These are phyloP conservation scores for Paramecium sonneborni DNA, from an alignment of 73 alveolate species.

Conservation along the genomic window DNA sequence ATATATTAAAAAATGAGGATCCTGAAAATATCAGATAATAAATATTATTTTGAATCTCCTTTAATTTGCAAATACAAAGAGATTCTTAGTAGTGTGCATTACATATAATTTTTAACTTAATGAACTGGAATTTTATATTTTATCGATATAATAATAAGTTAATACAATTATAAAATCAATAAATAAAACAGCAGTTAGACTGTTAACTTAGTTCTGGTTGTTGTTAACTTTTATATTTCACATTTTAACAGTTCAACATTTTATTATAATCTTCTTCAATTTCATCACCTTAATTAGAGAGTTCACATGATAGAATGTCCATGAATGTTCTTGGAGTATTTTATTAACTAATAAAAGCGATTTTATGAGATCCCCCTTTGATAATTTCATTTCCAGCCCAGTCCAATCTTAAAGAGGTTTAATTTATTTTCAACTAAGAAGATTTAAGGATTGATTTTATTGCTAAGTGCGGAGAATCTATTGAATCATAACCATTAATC, in stretches of 20 bases:
- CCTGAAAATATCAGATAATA: too few species aligned
- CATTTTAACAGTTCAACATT: neutral
- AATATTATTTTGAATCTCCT: too few species aligned
- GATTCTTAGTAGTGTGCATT: too few species aligned
- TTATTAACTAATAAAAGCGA: neutral
- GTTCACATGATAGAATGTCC: neutral
- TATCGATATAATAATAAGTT: too few species aligned
- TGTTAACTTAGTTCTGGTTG: neutral
- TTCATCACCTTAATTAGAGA: neutral
- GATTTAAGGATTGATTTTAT: neutral
- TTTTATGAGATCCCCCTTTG: neutral
- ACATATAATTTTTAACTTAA: too few species aligned
- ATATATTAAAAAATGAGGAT: too few species aligned
- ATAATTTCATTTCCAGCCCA: conserved; percentile 37
- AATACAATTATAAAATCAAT: neutral
- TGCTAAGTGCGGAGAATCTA: neutral
- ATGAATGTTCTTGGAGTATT: neutral
- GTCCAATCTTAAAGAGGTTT: neutral
- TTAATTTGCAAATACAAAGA: too few species aligned
- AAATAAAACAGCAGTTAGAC: neutral
- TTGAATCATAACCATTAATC: neutral
- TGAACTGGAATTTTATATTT: too few species aligned
- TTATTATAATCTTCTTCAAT: neutral
- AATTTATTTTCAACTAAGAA: neutral
- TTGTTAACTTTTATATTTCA: neutral